Evolutionary conservation across 345 rosid genomes (phyloP).

Genomic region (Streptanthus diversifolius): DNA sequence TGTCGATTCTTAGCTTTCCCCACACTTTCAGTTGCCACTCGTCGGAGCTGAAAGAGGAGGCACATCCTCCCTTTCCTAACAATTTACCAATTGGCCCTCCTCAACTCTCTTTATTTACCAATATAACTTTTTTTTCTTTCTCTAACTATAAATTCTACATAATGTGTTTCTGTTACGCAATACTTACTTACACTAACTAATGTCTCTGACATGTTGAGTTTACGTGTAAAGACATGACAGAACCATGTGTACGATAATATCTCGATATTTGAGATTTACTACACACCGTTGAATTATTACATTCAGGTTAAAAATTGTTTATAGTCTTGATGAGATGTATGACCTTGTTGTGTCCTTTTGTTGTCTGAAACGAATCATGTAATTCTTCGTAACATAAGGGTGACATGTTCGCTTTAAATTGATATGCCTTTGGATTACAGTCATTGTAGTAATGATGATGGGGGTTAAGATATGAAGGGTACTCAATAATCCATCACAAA

Average conservation of each 20-base stretch:
- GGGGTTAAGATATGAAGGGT: background rate
- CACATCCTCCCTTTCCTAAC: background rate
- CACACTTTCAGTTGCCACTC: conserved; percentile 35
- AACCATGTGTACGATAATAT: background rate
- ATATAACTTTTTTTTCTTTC: background rate
- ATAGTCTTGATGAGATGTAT: background rate
- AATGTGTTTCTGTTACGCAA: background rate
- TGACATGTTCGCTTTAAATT: conserved; percentile 14
- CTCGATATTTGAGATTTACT: background rate
- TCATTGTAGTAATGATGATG: conserved; percentile 9
- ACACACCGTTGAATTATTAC: background rate
- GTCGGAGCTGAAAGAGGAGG: conserved; percentile 25
- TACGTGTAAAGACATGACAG: background rate
- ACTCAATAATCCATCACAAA: background rate
- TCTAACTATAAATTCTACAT: background rate
- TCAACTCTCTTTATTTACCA: conserved; percentile 14
- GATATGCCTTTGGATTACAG: conserved; percentile 30
- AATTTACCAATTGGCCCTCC: conserved; percentile 26
- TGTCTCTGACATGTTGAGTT: background rate
- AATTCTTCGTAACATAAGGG: background rate
- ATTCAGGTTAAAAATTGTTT: background rate
- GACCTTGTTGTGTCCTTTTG: background rate
- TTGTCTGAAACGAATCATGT: conserved; percentile 7
- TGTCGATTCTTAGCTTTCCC: conserved; percentile 26
- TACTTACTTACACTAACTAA: background rate